phyloP scores from a whole-genome alignment of 2,329 filamentous ascomycete genomes.

The Arthrocladium fulminans region DNA sequence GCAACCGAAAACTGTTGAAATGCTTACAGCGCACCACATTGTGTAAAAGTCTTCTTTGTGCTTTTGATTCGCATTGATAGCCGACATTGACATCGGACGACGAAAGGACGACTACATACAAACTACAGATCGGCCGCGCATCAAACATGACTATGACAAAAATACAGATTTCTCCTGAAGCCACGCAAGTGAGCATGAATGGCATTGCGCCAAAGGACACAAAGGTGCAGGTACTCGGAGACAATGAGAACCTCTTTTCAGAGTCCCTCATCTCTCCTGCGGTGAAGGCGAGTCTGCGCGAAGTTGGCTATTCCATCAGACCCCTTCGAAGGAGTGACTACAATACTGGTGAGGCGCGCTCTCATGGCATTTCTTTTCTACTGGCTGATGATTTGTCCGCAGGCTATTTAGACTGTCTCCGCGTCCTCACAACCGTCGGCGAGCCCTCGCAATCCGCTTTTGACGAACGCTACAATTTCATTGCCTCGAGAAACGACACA shows the following conservation, averaged over 20 bases:
- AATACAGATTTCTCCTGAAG: slow-evolving; percentile 16
- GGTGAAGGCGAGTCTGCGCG: slow-evolving; percentile 63
- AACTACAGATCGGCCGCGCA: no score
- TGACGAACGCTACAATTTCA: slow-evolving; percentile 72
- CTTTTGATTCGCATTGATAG: neutral
- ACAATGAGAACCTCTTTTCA: slow-evolving; percentile 60
- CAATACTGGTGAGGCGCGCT: slow-evolving; percentile 44
- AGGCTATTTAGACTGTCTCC: slow-evolving; percentile 79
- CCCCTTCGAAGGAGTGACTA: slow-evolving; percentile 72
- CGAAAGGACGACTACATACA: no score
- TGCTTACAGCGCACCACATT: neutral
- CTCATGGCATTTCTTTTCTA: neutral
- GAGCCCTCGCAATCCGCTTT: slow-evolving; percentile 70
- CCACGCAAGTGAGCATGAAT: slow-evolving; percentile 10
- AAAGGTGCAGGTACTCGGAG: slow-evolving; percentile 3
- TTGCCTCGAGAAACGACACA: slow-evolving; percentile 60
- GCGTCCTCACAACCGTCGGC: slow-evolving; percentile 86
- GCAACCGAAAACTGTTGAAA: no score
- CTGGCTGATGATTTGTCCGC: neutral
- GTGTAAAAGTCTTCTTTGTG: neutral
- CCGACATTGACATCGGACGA: no score
- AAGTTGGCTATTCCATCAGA: slow-evolving; percentile 67
- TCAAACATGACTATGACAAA: slow-evolving; percentile 13
- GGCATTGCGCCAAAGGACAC: slow-evolving; percentile 2
- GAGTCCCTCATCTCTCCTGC: slow-evolving; percentile 65